Percentiles rank a stretch among this genome's conserved stretches.
Conservation (phyloP, 2,329 filamentous ascomycete species). For the Eutypa lata region DNA sequence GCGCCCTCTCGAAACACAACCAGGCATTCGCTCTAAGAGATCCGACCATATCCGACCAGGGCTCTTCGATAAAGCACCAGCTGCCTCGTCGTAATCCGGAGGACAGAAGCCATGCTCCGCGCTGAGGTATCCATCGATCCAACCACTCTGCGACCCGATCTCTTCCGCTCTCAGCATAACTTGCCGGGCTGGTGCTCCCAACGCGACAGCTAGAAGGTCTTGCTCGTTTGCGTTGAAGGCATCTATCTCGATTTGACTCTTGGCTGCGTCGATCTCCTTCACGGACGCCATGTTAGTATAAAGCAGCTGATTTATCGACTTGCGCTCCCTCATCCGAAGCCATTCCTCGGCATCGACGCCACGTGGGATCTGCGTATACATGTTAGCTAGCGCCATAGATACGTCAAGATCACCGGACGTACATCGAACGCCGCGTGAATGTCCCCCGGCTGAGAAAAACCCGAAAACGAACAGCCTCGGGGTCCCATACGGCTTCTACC, state of each 20-base stretch:
- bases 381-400: background rate
- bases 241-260: conserved; percentile 40
- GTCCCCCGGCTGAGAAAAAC: conserved; percentile 31
- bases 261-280: conserved; percentile 36
- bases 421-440: conserved; percentile 31
- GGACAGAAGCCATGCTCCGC: conserved; percentile 51
- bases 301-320: conserved; percentile 45
- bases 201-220: conserved; percentile 48
- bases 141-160: conserved; percentile 48
- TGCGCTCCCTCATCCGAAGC: conserved; percentile 44
- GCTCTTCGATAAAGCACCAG: conserved; percentile 42
- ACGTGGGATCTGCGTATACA: conserved; percentile 36
- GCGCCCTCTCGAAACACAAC: conserved; percentile 47
- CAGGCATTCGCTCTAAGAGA: conserved; percentile 51
- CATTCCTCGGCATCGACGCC: conserved; percentile 44
- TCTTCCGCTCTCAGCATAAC: conserved; percentile 51
- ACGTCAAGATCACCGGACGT: conserved; percentile 1
- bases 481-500: conserved; percentile 29
- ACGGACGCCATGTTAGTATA: conserved; percentile 41
- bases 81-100: conserved; percentile 46
- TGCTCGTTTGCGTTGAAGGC: conserved; percentile 44
- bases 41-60: conserved; percentile 54
- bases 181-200: conserved; percentile 52
- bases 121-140: conserved; percentile 51
- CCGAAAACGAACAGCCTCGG: conserved; percentile 33